These are phyloP conservation scores for Colletotrichum orchidophilum DNA, from an alignment of 2,329 filamentous ascomycete genomes.

Conservation along the genomic window DNA sequence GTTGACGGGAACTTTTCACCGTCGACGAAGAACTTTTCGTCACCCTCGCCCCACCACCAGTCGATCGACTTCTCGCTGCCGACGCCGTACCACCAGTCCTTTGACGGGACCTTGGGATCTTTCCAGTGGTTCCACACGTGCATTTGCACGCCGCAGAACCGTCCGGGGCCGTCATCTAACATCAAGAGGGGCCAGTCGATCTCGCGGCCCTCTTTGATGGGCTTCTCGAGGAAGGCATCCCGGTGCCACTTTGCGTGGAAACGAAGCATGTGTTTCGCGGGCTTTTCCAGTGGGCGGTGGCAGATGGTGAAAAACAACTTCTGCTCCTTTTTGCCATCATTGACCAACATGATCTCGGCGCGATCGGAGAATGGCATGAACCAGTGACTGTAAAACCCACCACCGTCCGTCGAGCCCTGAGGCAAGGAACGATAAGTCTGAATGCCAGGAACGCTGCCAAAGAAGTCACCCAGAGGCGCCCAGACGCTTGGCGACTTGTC, in stretches of 20 bases:
- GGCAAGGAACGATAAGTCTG: constrained; percentile 23
- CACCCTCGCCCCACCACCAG: constrained; percentile 31
- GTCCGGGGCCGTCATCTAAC: constrained; percentile 11
- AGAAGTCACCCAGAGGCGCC: constrained; percentile 27
- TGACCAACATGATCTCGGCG: constrained; percentile 15
- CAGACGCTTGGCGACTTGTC: constrained; percentile 24
- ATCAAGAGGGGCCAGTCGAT: constrained; percentile 29
- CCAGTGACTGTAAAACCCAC: constrained; percentile 29
- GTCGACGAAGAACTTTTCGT: constrained; percentile 32
- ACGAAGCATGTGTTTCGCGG: constrained; percentile 11
- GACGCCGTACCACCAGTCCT: constrained; percentile 30
- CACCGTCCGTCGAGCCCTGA: constrained; percentile 27
- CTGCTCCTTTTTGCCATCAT: constrained; percentile 22
- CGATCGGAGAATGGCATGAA: constrained; percentile 30
- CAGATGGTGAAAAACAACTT: constrained; percentile 19
- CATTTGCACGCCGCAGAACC: constrained; percentile 30
- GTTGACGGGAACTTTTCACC: constrained; percentile 29
- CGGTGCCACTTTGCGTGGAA: constrained; percentile 30
- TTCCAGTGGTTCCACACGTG: constrained; percentile 29
- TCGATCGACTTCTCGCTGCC: constrained; percentile 27
- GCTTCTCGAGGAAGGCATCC: constrained; percentile 22
- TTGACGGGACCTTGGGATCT: constrained; percentile 13
- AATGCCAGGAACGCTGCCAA: constrained; percentile 26
- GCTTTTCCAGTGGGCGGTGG: constrained; percentile 8
- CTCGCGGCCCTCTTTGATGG: constrained; percentile 11